Conservation (phyloP, 2,329 filamentous ascomycete genomes). For the Claviceps paspali region DNA sequence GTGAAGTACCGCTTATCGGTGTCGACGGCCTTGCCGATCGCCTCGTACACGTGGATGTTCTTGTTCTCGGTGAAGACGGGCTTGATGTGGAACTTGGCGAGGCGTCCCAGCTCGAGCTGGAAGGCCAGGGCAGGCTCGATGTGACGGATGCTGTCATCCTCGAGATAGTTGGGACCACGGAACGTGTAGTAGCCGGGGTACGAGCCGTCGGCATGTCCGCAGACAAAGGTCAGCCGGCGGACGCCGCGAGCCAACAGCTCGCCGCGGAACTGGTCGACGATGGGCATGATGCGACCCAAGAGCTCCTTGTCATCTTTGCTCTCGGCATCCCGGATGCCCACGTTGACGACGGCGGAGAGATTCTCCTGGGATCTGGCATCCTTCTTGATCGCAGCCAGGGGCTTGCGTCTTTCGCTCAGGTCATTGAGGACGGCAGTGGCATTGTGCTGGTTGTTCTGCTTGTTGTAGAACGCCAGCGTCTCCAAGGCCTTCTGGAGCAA, state of each 20-base stretch:
- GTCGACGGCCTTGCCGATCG: conserved; percentile 83
- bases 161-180: conserved; percentile 76
- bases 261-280: conserved; percentile 68
- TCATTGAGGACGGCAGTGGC: conserved; percentile 51
- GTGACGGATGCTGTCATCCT: conserved; percentile 94
- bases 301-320: conserved; percentile 69
- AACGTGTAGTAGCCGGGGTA: conserved; percentile 98
- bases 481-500: conserved; percentile 72
- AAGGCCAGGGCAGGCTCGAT: conserved; percentile 92
- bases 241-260: conserved; percentile 71
- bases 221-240: conserved; percentile 89
- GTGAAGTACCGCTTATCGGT: conserved; percentile 98
- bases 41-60: conserved; percentile 98
- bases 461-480: conserved; percentile 48
- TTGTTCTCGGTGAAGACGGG: conserved; percentile 98
- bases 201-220: conserved; percentile 81
- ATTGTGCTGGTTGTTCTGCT: conserved; percentile 39
- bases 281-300: conserved; percentile 54
- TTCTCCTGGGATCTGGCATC: conserved; percentile 46
- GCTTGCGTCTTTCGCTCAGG: conserved; percentile 56
- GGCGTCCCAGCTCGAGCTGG: conserved; percentile 88
- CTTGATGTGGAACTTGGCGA: conserved; percentile 95
- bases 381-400: conserved; percentile 16
- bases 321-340: conserved; percentile 82
- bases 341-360: conserved; percentile 80